Evolutionary conservation across 495 filamentous ascomycete genomes (phyloP), one percentile per base, ranked within the genome.

Genomic region (Tuber microsphaerosporum): DNA sequence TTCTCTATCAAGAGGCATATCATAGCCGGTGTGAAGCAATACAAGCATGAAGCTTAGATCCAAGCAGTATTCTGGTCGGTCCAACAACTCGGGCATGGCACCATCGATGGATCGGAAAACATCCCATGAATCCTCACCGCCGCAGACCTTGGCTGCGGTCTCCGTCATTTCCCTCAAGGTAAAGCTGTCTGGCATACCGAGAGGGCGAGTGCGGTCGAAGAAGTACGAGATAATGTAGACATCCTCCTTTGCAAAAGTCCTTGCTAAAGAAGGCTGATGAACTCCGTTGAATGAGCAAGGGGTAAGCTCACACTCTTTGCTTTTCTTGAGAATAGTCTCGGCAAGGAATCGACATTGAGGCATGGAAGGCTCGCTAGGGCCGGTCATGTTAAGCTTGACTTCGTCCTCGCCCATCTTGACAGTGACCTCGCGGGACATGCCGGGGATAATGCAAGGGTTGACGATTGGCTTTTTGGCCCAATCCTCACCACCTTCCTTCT

Each of bases 231-330:
- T 94, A 77, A 97, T 92, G 86, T 94, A 99, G 37, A 97, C 89
- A 82, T 97, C 96, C 83, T 97, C 95, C 74, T 87, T 87, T 26
- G 93, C 86, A 81, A 99, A 98, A 1, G 95, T 99, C 88, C 97
- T 95, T 76, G 89, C 91, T 56, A 99, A 89, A 51, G 92, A 91
- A 2, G 95, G 95, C 83, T 99, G 95, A 84, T 98, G 93, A 43
- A 98, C 88, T 78, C 95, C 95, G 83, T 94, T 94, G 90, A 99
- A 99, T 10, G 95, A 97, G 87, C 95, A 99, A 22, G 95, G 96
- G 0, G 92, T 87, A 46, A 98, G 85, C 72, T 87, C 86, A 86
- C 95, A 99, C 10, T 89, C 87, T 34, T 89, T 89, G 19, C 95
- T 93, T 85, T 99, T 99, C 81, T 91, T 87, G 61, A 99, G 88